Evolutionary conservation across 805 yeast genomes (phyloP).

Genomic region (Cyberlindnera saturnus): DNA sequence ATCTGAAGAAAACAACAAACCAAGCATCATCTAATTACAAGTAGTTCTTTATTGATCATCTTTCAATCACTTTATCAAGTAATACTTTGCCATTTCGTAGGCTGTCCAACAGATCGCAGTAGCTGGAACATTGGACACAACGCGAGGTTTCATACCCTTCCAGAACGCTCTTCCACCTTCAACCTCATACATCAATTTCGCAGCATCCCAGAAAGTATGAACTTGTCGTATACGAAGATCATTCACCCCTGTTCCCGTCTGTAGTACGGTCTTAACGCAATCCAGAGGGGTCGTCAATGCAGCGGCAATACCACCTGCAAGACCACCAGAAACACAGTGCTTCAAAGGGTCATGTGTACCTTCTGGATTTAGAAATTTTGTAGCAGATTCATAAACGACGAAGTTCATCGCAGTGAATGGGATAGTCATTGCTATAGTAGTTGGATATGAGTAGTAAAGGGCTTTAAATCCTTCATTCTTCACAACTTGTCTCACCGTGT

Average conservation of each 20-base stretch:
- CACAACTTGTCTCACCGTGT: slow-evolving; percentile 13
- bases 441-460: slow-evolving; percentile 88
- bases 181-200: slow-evolving; percentile 51
- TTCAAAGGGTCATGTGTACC: slow-evolving; percentile 80
- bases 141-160: slow-evolving; percentile 85
- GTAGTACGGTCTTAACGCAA: slow-evolving; percentile 85
- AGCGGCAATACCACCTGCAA: slow-evolving; percentile 94
- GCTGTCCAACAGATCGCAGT: slow-evolving; percentile 98
- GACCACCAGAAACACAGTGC: slow-evolving; percentile 88
- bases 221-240: slow-evolving; percentile 43
- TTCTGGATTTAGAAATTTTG: slow-evolving; percentile 70
- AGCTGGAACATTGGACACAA: slow-evolving; percentile 87
- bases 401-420: slow-evolving; percentile 95
- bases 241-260: slow-evolving; percentile 57
- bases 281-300: slow-evolving; percentile 93
- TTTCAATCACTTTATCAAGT: slow-evolving; percentile 17
- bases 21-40: too few relatives aligned
- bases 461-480: slow-evolving; percentile 63
- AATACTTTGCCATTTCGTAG: slow-evolving; percentile 87
- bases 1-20: too few relatives aligned
- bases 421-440: slow-evolving; percentile 86
- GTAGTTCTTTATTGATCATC: neutral
- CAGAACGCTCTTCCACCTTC: slow-evolving; percentile 64
- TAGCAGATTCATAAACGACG: slow-evolving; percentile 80
- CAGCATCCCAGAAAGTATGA: slow-evolving; percentile 66